Evolutionary conservation across 345 rosid genomes (phyloP).

Genomic region (Acer saccharum): DNA sequence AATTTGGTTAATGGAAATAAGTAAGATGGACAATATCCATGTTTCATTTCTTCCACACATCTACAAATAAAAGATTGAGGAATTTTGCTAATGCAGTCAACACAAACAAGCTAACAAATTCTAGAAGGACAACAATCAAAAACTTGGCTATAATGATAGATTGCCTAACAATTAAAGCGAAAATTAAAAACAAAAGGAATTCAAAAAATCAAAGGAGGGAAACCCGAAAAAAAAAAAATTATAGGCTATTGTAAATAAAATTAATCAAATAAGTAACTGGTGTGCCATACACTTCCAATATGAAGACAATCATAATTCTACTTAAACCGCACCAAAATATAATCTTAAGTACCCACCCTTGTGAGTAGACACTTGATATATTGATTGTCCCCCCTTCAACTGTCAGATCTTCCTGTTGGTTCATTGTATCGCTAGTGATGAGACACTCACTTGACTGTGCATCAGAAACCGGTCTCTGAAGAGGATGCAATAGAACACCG

Average conservation of each 20-base stretch:
- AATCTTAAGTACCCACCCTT: conserved; percentile 43
- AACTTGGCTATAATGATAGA: not conserved
- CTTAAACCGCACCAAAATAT: not conserved
- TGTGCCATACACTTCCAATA: conserved; percentile 9
- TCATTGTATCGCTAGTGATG: conserved; percentile 38
- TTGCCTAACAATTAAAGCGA: not conserved
- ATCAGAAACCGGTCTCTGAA: conserved; percentile 54
- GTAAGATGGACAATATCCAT: not conserved
- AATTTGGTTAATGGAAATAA: not conserved
- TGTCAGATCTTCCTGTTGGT: conserved; percentile 60
- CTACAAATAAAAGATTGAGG: not conserved
- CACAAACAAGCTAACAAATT: not conserved
- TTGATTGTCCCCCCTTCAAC: conserved; percentile 95
- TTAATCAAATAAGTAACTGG: conserved; percentile 3
- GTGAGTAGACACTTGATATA: conserved; percentile 81
- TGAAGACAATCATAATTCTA: conserved; percentile 1
- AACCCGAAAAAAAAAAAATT: not conserved
- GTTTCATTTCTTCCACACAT: not conserved
- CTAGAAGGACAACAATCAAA: not conserved
- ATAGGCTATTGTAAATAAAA: not conserved
- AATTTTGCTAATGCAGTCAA: not conserved
- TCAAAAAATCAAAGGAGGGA: not conserved
- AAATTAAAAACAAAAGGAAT: not conserved
- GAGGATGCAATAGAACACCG: conserved; percentile 36
- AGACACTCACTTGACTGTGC: conserved; percentile 64